phyloP scores from a whole-genome alignment of 108 stramenopile species.

The Nitzschia palea region DNA sequence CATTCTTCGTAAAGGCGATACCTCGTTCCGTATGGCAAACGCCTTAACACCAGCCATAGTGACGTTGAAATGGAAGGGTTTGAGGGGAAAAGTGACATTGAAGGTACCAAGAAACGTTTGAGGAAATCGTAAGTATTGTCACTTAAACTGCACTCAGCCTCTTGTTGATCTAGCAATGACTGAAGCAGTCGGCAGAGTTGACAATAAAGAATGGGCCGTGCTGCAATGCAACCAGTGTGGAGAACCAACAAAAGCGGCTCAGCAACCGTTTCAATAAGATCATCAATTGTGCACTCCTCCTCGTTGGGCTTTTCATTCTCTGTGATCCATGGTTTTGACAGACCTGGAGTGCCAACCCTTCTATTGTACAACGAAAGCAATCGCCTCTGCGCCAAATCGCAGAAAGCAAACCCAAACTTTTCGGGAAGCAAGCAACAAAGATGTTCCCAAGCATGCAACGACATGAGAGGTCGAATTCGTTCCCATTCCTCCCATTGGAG shows the following conservation, averaged over 20 bases:
- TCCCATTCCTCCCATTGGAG: conserved; percentile 32
- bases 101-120: conserved; percentile 56
- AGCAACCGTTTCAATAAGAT: conserved; percentile 16
- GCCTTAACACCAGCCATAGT: conserved; percentile 65
- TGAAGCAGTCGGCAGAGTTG: conserved; percentile 57
- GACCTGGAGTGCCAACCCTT: conserved; percentile 1
- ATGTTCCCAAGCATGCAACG: conserved; percentile 13
- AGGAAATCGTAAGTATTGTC: conserved; percentile 37
- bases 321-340: neutral
- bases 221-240: conserved; percentile 54
- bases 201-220: conserved; percentile 53
- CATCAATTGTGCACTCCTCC: conserved; percentile 24
- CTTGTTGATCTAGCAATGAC: conserved; percentile 10
- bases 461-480: conserved; percentile 4
- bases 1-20: conserved; percentile 78
- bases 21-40: conserved; percentile 64
- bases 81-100: conserved; percentile 68
- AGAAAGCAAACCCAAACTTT: conserved; percentile 32
- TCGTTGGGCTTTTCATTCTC: neutral
- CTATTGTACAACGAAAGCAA: neutral
- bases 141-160: neutral
- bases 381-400: conserved; percentile 15
- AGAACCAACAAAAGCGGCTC: conserved; percentile 22
- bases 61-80: conserved; percentile 63
- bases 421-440: conserved; percentile 26